phyloP scores from a whole-genome alignment of 495 filamentous ascomycete species.

The Polyplosphaeria fusca region DNA sequence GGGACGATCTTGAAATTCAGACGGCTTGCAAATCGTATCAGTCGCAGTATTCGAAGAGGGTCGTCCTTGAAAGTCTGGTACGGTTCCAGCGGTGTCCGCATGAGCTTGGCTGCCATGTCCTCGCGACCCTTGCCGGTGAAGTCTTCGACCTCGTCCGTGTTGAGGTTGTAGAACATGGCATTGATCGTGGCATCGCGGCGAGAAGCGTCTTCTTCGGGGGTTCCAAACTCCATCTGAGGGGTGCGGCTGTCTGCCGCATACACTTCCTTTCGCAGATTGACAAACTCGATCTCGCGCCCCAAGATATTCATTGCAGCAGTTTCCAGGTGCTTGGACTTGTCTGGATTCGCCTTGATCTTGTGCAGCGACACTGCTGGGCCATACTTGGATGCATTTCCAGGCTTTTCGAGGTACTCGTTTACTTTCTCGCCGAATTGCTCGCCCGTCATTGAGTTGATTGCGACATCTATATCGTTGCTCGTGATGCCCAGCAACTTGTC shows the following conservation, averaged over 20 bases:
- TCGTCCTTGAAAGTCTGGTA: conserved; percentile 94
- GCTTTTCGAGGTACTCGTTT: conserved; percentile 53
- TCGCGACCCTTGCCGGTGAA: conserved; percentile 69
- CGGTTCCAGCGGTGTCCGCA: conserved; percentile 85
- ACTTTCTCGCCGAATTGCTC: conserved; percentile 70
- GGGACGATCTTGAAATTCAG: conserved; percentile 73
- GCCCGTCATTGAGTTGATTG: conserved; percentile 93
- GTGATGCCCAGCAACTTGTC: conserved; percentile 83
- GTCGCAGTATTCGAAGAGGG: conserved; percentile 80
- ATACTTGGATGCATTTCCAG: conserved; percentile 44
- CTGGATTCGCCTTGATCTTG: conserved; percentile 70
- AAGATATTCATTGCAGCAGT: conserved; percentile 84
- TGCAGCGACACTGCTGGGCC: conserved; percentile 40
- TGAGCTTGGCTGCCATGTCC: conserved; percentile 68
- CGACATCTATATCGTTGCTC: conserved; percentile 92
- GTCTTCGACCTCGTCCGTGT: conserved; percentile 73
- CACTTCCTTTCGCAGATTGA: conserved; percentile 89
- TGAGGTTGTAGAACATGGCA: conserved; percentile 92
- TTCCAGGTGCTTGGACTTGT: conserved; percentile 96
- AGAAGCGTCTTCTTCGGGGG: conserved; percentile 81
- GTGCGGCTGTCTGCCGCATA: conserved; percentile 84
- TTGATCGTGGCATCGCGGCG: conserved; percentile 93
- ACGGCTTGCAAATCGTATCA: conserved; percentile 86
- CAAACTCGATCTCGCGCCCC: conserved; percentile 86
- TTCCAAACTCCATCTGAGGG: conserved; percentile 91